phyloP scores from a whole-genome alignment of 495 filamentous ascomycete species.

The Opeltia flavorubescens region DNA sequence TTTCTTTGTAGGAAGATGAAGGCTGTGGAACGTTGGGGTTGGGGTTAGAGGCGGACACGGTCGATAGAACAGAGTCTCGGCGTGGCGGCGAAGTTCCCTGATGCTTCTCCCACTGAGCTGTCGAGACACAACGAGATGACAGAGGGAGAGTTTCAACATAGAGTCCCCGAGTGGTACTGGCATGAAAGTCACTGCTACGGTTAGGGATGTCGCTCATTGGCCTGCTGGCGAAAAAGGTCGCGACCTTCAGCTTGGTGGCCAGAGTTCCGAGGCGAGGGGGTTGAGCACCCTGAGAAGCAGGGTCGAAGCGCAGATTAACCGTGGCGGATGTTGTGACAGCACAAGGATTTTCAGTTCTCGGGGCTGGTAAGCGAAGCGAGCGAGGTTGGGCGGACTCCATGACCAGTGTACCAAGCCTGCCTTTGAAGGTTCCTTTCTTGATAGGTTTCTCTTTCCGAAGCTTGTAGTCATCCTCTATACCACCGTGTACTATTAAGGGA shows the following conservation, averaged over 20 bases:
- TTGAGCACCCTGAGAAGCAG: slow-evolving; percentile 35
- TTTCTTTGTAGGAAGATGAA: slow-evolving; percentile 25
- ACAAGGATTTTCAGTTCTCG: slow-evolving; percentile 23
- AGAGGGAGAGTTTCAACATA: slow-evolving; percentile 51
- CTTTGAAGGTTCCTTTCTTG: slow-evolving; percentile 61
- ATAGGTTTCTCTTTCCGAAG: slow-evolving; percentile 63
- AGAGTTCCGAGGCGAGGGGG: slow-evolving; percentile 59
- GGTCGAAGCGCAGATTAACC: slow-evolving; percentile 62
- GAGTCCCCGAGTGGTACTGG: slow-evolving; percentile 37
- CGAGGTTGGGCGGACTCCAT: slow-evolving; percentile 62
- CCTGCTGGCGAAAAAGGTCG: slow-evolving; percentile 56
- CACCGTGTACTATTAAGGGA: slow-evolving; percentile 47
- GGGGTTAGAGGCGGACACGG: slow-evolving; percentile 21
- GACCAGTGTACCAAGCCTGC: slow-evolving; percentile 59
- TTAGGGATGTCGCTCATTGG: slow-evolving; percentile 41
- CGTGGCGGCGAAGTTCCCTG: slow-evolving; percentile 20
- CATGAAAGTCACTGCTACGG: slow-evolving; percentile 34
- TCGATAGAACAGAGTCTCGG: slow-evolving; percentile 43
- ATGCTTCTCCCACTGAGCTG: slow-evolving; percentile 53
- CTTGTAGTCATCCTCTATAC: slow-evolving; percentile 47
- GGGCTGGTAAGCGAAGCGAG: slow-evolving; percentile 44
- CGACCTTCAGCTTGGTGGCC: slow-evolving; percentile 54
- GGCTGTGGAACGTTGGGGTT: slow-evolving; percentile 23
- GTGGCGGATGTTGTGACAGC: slow-evolving; percentile 46
- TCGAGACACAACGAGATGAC: slow-evolving; percentile 47